Evolutionary conservation across 225 moss, liverwort and hornwort genomes (phyloP).

Genomic region (Pseudisothecium myosuroides): DNA sequence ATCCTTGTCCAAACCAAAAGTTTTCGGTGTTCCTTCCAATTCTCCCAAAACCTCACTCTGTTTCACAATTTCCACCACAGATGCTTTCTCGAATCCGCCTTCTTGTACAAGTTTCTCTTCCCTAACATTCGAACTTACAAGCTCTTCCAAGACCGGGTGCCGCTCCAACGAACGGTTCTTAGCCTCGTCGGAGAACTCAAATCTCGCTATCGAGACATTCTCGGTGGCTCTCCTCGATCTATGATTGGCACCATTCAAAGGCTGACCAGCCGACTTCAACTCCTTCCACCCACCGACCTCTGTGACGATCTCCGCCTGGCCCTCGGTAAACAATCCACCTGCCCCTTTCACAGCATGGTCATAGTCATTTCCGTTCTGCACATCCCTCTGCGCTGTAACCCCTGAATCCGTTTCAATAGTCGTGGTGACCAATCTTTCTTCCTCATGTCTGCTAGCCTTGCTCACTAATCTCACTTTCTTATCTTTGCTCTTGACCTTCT

Average conservation of each 20-base stretch:
- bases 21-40: background rate
- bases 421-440: slow-evolving; percentile 2
- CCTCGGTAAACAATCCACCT: background rate
- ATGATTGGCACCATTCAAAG: background rate
- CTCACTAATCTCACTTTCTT: slow-evolving; percentile 23
- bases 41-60: background rate
- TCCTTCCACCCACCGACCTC: background rate
- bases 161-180: background rate
- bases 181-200: background rate
- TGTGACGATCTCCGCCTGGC: background rate
- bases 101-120: background rate
- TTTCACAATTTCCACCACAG: background rate
- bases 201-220: background rate
- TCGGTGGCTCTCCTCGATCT: background rate
- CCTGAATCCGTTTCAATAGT: background rate
- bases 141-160: background rate
- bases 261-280: background rate
- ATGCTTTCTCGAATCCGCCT: background rate
- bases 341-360: background rate
- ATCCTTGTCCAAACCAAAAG: background rate
- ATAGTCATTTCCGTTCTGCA: slow-evolving; percentile 4
- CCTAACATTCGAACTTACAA: background rate
- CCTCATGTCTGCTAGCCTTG: slow-evolving; percentile 38
- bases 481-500: slow-evolving; percentile 51
- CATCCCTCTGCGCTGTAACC: background rate